phyloP scores from a whole-genome alignment of 768 basidiomycete species.

The Suillus subalutaceus region DNA sequence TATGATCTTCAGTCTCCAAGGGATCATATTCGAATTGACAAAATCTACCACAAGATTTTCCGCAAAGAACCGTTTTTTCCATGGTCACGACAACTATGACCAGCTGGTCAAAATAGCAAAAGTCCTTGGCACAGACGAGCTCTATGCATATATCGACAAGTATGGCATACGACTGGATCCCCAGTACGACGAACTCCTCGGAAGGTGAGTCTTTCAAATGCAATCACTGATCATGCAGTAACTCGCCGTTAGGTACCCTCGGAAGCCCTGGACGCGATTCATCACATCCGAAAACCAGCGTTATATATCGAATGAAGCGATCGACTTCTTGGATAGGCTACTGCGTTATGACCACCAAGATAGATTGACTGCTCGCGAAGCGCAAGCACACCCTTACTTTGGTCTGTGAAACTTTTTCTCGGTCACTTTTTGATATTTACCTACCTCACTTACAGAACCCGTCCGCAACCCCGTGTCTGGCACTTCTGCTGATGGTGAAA shows the following conservation, averaged over 20 bases:
- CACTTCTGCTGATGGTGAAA: slow-evolving; percentile 60
- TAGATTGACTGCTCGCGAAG: slow-evolving; percentile 91
- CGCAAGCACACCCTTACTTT: slow-evolving; percentile 92
- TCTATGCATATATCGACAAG: slow-evolving; percentile 91
- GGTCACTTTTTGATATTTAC: slow-evolving; percentile 16
- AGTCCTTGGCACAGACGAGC: slow-evolving; percentile 94
- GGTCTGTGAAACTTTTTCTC: slow-evolving; percentile 45
- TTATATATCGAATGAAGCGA: slow-evolving; percentile 95
- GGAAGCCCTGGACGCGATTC: slow-evolving; percentile 95
- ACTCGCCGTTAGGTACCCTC: slow-evolving; percentile 64
- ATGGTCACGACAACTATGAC: slow-evolving; percentile 98
- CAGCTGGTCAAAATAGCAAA: slow-evolving; percentile 98
- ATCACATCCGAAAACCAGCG: slow-evolving; percentile 95
- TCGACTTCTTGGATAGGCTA: slow-evolving; percentile 94
- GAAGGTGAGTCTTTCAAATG: slow-evolving; percentile 52
- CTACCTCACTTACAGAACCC: slow-evolving; percentile 54
- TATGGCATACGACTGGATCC: slow-evolving; percentile 95
- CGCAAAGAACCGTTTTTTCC: slow-evolving; percentile 99
- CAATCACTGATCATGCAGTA: slow-evolving; percentile 14
- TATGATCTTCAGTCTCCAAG: slow-evolving; percentile 36
- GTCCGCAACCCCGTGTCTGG: slow-evolving; percentile 53
- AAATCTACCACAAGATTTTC: slow-evolving; percentile 71
- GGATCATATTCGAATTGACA: slow-evolving; percentile 6
- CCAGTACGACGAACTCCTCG: slow-evolving; percentile 95
- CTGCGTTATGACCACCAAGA: slow-evolving; percentile 98